Percentiles rank a stretch among this genome's conserved stretches.
Conservation (phyloP, 2,329 filamentous ascomycete genomes). For the Raffaelea ambrosiae region DNA sequence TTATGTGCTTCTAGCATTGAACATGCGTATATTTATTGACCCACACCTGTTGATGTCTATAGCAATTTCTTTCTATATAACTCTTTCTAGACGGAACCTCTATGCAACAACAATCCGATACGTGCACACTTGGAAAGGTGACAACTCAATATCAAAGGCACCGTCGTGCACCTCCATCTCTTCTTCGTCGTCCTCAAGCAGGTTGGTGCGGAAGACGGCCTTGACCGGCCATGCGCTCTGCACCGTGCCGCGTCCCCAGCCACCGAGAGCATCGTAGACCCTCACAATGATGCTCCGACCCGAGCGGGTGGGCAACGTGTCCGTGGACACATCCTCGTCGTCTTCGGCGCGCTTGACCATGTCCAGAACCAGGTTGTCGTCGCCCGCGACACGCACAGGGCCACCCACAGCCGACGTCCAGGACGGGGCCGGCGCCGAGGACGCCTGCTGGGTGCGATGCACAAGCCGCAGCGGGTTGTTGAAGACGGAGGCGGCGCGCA, state of each 20-base stretch:
- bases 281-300: constrained; percentile 70
- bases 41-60: too few species aligned
- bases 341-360: constrained; percentile 90
- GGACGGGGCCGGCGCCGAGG: constrained; percentile 47
- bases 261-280: constrained; percentile 83
- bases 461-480: too few species aligned
- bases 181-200: constrained; percentile 79
- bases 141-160: too few species aligned
- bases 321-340: constrained; percentile 60
- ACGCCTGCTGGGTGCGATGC: too few species aligned
- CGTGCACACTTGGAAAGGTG: too few species aligned
- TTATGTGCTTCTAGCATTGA: too few species aligned
- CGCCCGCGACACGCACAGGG: constrained; percentile 38
- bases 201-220: constrained; percentile 72
- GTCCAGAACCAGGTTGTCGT: constrained; percentile 68
- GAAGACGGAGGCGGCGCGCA: too few species aligned
- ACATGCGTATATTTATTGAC: too few species aligned
- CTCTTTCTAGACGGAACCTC: too few species aligned
- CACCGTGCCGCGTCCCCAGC: constrained; percentile 58
- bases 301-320: constrained; percentile 22
- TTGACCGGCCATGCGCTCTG: constrained; percentile 58
- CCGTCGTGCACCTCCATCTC: too few species aligned
- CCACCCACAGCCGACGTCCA: constrained; percentile 61
- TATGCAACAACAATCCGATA: too few species aligned
- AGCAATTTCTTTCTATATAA: too few species aligned